Conservation (phyloP, 2,329 filamentous ascomycete species). For the Capronia americana region DNA sequence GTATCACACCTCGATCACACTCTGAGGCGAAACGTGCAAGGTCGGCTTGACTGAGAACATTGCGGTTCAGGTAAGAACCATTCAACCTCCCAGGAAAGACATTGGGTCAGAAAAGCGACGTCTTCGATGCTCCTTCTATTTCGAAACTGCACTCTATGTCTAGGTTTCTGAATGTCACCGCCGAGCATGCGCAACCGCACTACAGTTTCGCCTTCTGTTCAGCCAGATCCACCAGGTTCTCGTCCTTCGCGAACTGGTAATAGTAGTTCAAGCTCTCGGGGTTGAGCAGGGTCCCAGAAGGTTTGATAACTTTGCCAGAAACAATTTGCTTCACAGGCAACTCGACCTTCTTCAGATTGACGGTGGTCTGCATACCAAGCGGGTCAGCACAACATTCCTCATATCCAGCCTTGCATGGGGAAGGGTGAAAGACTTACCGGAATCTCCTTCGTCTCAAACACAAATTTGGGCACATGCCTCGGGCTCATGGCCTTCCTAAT, state of each 20-base stretch:
- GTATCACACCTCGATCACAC: neutral
- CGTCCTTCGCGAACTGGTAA: slow-evolving; percentile 76
- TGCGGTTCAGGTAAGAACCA: neutral
- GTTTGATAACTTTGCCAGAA: slow-evolving; percentile 73
- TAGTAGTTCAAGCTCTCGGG: slow-evolving; percentile 77
- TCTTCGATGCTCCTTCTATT: neutral
- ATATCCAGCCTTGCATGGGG: neutral
- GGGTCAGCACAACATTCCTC: neutral
- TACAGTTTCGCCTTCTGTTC: slow-evolving; percentile 25
- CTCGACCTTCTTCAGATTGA: slow-evolving; percentile 86
- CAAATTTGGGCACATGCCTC: slow-evolving; percentile 76
- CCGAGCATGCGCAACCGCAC: slow-evolving; percentile 79
- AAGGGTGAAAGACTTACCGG: slow-evolving; percentile 60
- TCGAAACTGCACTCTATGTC: neutral
- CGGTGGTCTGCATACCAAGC: slow-evolving; percentile 65
- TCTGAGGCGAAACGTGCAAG: neutral
- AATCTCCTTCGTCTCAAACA: slow-evolving; percentile 82
- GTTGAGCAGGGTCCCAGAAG: slow-evolving; percentile 77
- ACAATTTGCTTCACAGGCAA: slow-evolving; percentile 84
- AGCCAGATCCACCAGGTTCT: slow-evolving; percentile 52
- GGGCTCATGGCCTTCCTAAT: slow-evolving; percentile 72
- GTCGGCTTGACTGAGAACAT: neutral
- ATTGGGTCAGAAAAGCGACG: neutral
- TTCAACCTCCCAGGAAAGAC: neutral
- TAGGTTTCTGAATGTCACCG: slow-evolving; percentile 70